phyloP scores from a whole-genome alignment of 768 basidiomycete genomes.

The Auricularia auricula-judae region DNA sequence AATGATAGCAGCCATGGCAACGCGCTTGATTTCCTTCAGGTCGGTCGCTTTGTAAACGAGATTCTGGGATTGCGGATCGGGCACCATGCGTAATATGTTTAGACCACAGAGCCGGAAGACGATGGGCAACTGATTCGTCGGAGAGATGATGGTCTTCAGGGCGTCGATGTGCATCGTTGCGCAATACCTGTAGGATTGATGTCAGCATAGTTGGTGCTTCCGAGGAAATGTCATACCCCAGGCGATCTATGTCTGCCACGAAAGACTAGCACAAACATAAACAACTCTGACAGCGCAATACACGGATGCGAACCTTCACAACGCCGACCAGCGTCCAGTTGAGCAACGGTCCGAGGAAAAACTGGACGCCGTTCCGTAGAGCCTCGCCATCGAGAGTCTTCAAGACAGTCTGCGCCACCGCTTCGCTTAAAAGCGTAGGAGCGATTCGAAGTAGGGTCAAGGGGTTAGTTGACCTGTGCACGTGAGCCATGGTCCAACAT shows the following conservation, averaged over 20 bases:
- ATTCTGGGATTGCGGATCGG: conserved; percentile 26
- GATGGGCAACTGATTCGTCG: conserved; percentile 51
- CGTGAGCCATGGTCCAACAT: too few species aligned
- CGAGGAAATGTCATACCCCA: conserved; percentile 28
- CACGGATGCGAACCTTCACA: conserved; percentile 28
- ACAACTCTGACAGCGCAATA: neutral
- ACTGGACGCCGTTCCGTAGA: conserved; percentile 64
- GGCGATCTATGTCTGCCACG: conserved; percentile 45
- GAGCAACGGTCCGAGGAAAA: conserved; percentile 61
- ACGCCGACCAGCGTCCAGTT: conserved; percentile 76
- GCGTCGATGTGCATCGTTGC: conserved; percentile 48
- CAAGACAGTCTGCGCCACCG: conserved; percentile 36
- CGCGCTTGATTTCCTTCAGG: neutral
- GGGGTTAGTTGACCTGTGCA: conserved; percentile 54
- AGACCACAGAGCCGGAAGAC: conserved; percentile 56
- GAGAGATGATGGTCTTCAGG: conserved; percentile 54
- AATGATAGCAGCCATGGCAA: neutral
- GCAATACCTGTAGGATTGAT: conserved; percentile 27
- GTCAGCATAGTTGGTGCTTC: neutral
- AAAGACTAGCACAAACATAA: conserved; percentile 21
- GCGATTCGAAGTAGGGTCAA: conserved; percentile 56
- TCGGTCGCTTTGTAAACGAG: conserved; percentile 1
- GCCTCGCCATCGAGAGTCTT: conserved; percentile 56
- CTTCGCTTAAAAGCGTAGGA: conserved; percentile 53
- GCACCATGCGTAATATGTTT: conserved; percentile 36